phyloP scores from a whole-genome alignment of 1,139 yeast genomes.

The Sugiyamaella xylanicola region DNA sequence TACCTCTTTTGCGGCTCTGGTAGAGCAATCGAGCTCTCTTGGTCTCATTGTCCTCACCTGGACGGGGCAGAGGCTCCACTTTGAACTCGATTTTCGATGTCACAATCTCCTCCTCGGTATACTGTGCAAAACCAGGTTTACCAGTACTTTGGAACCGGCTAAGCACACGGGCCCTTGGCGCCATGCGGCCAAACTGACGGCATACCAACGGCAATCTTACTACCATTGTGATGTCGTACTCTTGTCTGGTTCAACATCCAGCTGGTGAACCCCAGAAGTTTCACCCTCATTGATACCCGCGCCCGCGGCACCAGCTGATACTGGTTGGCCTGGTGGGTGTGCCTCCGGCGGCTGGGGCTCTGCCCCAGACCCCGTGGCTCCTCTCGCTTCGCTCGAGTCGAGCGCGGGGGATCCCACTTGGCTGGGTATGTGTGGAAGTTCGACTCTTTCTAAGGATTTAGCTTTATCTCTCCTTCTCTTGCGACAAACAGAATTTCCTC shows the following conservation, averaged over 20 bases:
- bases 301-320: background rate
- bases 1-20: constrained; percentile 94
- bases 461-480: too few species aligned
- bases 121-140: background rate
- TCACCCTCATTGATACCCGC: background rate
- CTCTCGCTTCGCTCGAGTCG: background rate
- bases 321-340: background rate
- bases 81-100: constrained; percentile 39
- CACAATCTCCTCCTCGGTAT: background rate
- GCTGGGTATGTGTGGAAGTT: too few species aligned
- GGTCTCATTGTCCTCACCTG: constrained; percentile 70
- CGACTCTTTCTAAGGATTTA: too few species aligned
- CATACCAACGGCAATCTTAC: background rate
- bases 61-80: constrained; percentile 74
- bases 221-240: background rate
- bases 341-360: constrained; percentile 3
- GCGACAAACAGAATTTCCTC: too few species aligned
- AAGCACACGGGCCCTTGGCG: background rate
- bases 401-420: too few species aligned
- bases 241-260: too few species aligned
- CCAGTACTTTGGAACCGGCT: background rate
- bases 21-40: constrained; percentile 86
- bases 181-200: background rate
- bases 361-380: constrained; percentile 1
- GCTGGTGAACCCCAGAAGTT: background rate